Conservation (phyloP, 129 eudicot genomes). For the Gnaphalium uliginosum region DNA sequence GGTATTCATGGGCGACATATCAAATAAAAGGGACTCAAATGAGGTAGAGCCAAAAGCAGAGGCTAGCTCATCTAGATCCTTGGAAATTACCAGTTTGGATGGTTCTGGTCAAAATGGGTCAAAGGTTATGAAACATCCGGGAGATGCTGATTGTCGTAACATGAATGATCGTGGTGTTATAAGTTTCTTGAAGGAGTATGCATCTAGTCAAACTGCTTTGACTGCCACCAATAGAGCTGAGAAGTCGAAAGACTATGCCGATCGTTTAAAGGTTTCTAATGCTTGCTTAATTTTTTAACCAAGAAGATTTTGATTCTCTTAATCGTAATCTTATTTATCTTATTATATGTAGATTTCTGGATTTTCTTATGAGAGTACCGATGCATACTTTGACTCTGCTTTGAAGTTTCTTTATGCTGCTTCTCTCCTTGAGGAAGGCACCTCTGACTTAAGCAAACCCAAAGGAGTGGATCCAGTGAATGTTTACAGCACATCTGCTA, state of each 20-base stretch:
- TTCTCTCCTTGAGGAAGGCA: constrained; percentile 63
- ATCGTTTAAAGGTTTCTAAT: constrained; percentile 61
- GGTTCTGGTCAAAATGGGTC: constrained; percentile 35
- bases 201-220: constrained; percentile 46
- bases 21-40: constrained; percentile 29
- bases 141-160: constrained; percentile 32
- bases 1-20: constrained; percentile 27
- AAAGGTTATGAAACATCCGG: constrained; percentile 40
- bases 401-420: constrained; percentile 83
- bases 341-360: constrained; percentile 57
- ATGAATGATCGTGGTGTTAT: constrained; percentile 32
- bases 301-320: background rate
- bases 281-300: background rate
- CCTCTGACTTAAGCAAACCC: constrained; percentile 36
- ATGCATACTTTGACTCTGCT: constrained; percentile 71
- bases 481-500: constrained; percentile 59
- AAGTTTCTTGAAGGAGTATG: constrained; percentile 47
- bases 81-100: constrained; percentile 5
- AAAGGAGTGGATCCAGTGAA: constrained; percentile 53
- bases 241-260: constrained; percentile 59
- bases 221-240: constrained; percentile 71
- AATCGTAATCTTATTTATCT: background rate
- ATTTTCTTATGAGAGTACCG: constrained; percentile 58
- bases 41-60: constrained; percentile 34
- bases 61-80: constrained; percentile 15